Evolutionary conservation across 2,329 filamentous ascomycete species (phyloP), one percentile per base, ranked within the genome.

Genomic region (Penicillium aurantiogriseum): DNA sequence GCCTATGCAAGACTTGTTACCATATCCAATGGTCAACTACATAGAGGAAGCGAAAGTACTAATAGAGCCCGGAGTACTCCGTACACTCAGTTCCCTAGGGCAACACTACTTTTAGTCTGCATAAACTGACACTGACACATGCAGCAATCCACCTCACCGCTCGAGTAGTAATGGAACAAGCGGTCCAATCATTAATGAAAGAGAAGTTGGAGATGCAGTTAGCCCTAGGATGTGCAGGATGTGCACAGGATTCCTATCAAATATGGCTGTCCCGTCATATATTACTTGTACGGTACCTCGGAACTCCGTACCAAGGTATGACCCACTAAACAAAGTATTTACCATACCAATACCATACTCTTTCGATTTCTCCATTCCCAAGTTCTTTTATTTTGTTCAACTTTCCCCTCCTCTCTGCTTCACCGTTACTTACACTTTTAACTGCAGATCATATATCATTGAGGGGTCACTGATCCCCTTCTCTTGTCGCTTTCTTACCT

Each of bases 311-410:
- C 5, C 31, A 33, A 33, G 11, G 11, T 33, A 33, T 42, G 51
- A 29, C 36, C 39, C 38, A 50, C 39, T 21, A 8, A 45, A 33
- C 21, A 45, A 35, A 8, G 57, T 59, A 57, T 51, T 23, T 57
- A 57, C 53, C 53, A 48, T 57, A 61, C 50, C 27, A 36, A 25
- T 50, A 62, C 49, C 44, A 51, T 57, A 59, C 55, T 51, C 21
- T 13, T 29, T 29, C 35, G 53, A 62, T 56, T 62, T 63, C 58
- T 60, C 49, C 29, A 59, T 57, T 65, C 56, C 51, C 17, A 27
- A 25, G 10, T 51, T 49, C 48, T 61, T 51, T 60, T 53, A 56
- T 51, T 49, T 11, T 42, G 6, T 25, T 55, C 39, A 48, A 33
- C 50, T 33, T 56, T 52, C 54, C 54, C 62, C 51, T 56, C 58